phyloP scores from a whole-genome alignment of 1,284 basidiomycete genomes.

The Blastosporella zonata region DNA sequence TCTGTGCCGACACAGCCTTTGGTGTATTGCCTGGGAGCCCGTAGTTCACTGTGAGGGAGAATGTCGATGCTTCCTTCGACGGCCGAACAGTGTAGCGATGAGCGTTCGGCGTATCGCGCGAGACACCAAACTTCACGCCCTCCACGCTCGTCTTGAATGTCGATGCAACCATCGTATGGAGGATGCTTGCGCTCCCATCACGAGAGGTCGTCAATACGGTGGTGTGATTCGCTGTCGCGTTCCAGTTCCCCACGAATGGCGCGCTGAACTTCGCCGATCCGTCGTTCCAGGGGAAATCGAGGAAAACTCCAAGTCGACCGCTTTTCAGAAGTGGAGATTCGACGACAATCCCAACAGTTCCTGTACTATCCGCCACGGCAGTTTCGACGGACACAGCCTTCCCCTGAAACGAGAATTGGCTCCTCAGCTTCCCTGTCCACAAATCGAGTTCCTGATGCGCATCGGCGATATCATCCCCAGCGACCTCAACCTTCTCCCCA shows the following conservation, averaged over 20 bases:
- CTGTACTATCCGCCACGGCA: slow-evolving; percentile 37
- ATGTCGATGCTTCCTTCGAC: slow-evolving; percentile 21
- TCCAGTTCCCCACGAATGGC: slow-evolving; percentile 54
- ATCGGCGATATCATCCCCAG: slow-evolving; percentile 37
- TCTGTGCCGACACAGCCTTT: slow-evolving; percentile 21
- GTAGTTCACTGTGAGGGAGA: slow-evolving; percentile 37
- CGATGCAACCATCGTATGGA: slow-evolving; percentile 39
- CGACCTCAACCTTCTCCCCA: slow-evolving; percentile 32
- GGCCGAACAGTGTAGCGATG: slow-evolving; percentile 47
- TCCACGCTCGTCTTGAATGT: slow-evolving; percentile 44
- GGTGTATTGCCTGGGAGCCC: slow-evolving; percentile 17
- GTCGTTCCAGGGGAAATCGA: slow-evolving; percentile 66
- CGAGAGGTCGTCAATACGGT: slow-evolving; percentile 32
- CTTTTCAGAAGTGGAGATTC: slow-evolving; percentile 37
- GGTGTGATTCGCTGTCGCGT: slow-evolving; percentile 45
- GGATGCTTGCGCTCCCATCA: slow-evolving; percentile 33
- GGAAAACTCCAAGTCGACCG: slow-evolving; percentile 45
- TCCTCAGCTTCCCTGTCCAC: slow-evolving; percentile 52
- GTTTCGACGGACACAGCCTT: slow-evolving; percentile 38
- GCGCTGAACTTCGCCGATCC: slow-evolving; percentile 52
- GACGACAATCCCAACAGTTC: slow-evolving; percentile 41
- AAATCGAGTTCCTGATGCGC: slow-evolving; percentile 46
- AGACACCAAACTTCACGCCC: slow-evolving; percentile 40
- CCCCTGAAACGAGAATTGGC: slow-evolving; percentile 40
- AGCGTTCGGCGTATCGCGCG: slow-evolving; percentile 35